Percentiles rank a stretch among this genome's conserved stretches.
phyloP scores from a whole-genome alignment of 192 early-diverging fungal genomes.

The Funneliformis geosporum region DNA sequence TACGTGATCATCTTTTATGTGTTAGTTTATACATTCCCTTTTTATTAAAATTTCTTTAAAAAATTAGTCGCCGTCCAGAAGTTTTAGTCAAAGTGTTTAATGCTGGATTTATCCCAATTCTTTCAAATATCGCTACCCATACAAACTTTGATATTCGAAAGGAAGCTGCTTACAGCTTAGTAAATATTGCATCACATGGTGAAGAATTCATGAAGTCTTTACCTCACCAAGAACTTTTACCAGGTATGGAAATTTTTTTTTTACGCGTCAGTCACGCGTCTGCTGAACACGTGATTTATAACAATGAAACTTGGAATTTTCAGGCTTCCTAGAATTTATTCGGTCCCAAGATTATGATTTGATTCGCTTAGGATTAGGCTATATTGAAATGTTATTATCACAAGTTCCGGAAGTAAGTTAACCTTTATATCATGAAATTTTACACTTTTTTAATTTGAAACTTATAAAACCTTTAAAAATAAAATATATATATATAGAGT shows the following conservation, averaged over 20 bases:
- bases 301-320: neutral
- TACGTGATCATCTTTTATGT: neutral
- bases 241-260: conserved; percentile 34
- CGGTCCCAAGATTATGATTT: conserved; percentile 64
- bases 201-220: conserved; percentile 48
- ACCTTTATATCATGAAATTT: neutral
- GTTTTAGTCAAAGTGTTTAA: conserved; percentile 56
- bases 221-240: conserved; percentile 46
- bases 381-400: conserved; percentile 56
- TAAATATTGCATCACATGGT: conserved; percentile 62
- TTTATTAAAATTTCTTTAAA: neutral
- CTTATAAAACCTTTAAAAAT: too few relatives aligned
- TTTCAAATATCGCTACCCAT: conserved; percentile 59
- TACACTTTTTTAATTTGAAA: neutral
- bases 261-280: neutral
- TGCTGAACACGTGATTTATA: neutral
- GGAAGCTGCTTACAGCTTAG: conserved; percentile 64
- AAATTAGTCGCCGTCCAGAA: conserved; percentile 31
- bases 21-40: neutral
- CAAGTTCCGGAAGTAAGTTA: conserved; percentile 44
- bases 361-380: conserved; percentile 63
- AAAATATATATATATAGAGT: neutral
- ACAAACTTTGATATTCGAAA: conserved; percentile 71
- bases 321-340: conserved; percentile 60
- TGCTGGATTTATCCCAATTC: conserved; percentile 51